Conservation (phyloP, 345 rosid genomes). For the Syzygium aromaticum region DNA sequence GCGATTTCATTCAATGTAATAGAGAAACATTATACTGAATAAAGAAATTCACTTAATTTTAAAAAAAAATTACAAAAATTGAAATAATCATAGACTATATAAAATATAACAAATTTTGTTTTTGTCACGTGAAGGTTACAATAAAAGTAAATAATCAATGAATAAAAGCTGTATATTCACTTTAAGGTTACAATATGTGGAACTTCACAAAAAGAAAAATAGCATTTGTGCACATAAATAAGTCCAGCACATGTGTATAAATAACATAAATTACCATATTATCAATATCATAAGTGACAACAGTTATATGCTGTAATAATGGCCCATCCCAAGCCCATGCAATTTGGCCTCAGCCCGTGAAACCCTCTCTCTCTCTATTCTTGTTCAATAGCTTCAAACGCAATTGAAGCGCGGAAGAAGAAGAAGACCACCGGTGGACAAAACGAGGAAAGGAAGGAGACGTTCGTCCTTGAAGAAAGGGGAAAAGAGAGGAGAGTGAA, state of each 20-base stretch:
- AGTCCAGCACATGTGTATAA: not conserved
- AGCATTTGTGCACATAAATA: not conserved
- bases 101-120: no score
- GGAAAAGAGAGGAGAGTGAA: no score
- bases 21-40: not conserved
- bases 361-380: no score
- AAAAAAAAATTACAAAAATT: not conserved
- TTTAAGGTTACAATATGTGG: not conserved
- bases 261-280: not conserved
- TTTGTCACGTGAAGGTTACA: not conserved
- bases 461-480: no score
- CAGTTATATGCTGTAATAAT: not conserved
- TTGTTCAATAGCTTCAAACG: no score
- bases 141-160: not conserved
- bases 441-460: no score
- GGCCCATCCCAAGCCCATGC: no score
- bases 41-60: not conserved
- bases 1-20: not conserved
- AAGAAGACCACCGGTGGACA: no score
- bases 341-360: no score
- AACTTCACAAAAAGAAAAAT: fast-evolving
- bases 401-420: no score
- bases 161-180: no score
- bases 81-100: not conserved
- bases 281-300: not conserved